phyloP scores from a whole-genome alignment of 768 basidiomycete species.

The Lactifluus piperatus region DNA sequence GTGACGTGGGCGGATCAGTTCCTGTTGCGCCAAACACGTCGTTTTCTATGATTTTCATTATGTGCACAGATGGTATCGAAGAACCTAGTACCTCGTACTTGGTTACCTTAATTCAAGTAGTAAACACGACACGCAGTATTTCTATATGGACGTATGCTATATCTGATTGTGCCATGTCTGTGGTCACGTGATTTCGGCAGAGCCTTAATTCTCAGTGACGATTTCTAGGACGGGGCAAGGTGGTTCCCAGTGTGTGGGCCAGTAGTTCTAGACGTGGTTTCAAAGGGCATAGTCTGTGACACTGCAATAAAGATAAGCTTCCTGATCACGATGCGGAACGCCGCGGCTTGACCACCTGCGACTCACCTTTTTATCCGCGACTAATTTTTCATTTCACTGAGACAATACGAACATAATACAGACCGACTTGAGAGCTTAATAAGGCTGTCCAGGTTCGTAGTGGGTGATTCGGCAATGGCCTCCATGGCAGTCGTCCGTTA shows the following conservation, averaged over 20 bases:
- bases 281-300: conserved; percentile 1
- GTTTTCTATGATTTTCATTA: too few relatives aligned
- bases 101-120: too few relatives aligned
- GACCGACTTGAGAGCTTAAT: neutral
- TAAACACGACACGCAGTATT: too few relatives aligned
- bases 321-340: too few relatives aligned
- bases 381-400: neutral
- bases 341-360: too few relatives aligned
- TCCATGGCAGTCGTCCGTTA: neutral
- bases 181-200: too few relatives aligned
- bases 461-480: neutral
- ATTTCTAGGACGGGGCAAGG: conserved; percentile 4
- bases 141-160: too few relatives aligned
- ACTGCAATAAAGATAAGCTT: neutral
- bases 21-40: too few relatives aligned
- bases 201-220: conserved; percentile 1
- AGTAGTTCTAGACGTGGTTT: neutral
- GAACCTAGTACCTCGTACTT: too few relatives aligned
- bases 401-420: neutral
- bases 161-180: too few relatives aligned
- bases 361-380: conserved; percentile 6
- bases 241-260: neutral
- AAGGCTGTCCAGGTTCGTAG: neutral
- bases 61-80: too few relatives aligned
- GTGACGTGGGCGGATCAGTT: too few relatives aligned